Base-by-base conservation (phyloP, 2,329 filamentous ascomycete genomes). In the Ophiosphaerella narmari region DNA sequence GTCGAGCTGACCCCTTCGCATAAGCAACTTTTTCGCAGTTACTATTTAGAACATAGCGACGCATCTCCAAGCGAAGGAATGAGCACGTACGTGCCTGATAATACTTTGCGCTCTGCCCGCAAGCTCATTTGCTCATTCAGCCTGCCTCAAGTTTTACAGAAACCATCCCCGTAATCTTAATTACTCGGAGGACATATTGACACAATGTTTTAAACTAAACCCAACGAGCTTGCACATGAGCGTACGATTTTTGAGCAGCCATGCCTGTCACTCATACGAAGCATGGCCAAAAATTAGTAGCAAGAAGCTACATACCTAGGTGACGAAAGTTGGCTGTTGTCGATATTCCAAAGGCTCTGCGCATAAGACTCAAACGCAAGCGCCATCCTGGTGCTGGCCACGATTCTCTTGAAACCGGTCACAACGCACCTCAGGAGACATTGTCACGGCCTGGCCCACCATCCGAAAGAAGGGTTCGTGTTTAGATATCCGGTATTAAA, bases 211-310 rank as follows among this genome's bases (percentile, higher is more conserved):
- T 57, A 67, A 2, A 61, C 43, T 1, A 67, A 70, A 2, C 62
- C 43, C 1, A 67, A 40, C 37, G 64, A 70, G 62, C 59, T 60
- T 4, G 43, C 54, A 37, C 67, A 60, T 29, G 67, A 43, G 18
- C 18, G 18, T 21, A 21, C 18, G 1, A 68, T 49, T 7, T 41
- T 50, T 37, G 58, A 43, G 5, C 65, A 51, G 2, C 67, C 67
- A 38, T 65, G 69, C 8, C 67, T 54, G 31, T 70, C 66, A 3
- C 63, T 67, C 16, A 70, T 21, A 70, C 62, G 33, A 69, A 21
- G 12, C 69, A 23, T 0, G 66, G 66, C 2, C 65, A 65, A 16
- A 70, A 62, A 1, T 62, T 66, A 9, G 65, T 60, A 1, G 62
- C 65, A 2, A 69, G 55, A 13, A 68, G 52, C 32, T 66, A 70